phyloP scores from a whole-genome alignment of 176 grass and related monocot genomes.

The Carex parvula region DNA sequence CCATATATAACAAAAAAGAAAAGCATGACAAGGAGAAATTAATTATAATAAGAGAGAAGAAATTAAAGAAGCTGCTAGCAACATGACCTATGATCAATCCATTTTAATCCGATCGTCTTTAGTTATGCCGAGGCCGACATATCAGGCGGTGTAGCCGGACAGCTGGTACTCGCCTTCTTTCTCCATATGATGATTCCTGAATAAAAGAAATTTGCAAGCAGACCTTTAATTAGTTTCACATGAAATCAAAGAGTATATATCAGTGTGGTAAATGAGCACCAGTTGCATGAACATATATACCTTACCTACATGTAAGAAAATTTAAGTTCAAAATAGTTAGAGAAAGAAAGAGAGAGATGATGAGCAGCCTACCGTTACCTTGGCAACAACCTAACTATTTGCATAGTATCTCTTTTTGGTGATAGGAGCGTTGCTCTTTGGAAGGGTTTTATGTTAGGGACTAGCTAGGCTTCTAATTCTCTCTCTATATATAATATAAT shows the following conservation, averaged over 20 bases:
- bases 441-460: not conserved
- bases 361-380: not conserved
- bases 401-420: not conserved
- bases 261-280: not conserved
- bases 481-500: not conserved
- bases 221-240: not conserved
- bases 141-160: not conserved
- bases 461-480: not conserved
- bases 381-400: not conserved
- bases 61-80: constrained; percentile 29
- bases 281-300: not conserved
- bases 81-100: constrained; percentile 22
- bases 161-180: not conserved
- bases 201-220: not conserved
- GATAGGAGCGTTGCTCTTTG: not conserved
- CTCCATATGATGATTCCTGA: not conserved
- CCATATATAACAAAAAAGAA: not conserved
- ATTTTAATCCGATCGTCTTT: not conserved
- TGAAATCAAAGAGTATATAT: not conserved
- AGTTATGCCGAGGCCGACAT: not conserved
- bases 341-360: not conserved
- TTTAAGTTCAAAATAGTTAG: not conserved
- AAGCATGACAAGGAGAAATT: not conserved
- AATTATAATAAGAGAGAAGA: not conserved
- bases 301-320: not conserved